Percentiles rank a stretch among this genome's conserved stretches.
These are phyloP conservation scores for Pseudofabraea citricarpa DNA, from an alignment of 2,329 filamentous ascomycete genomes.

Conservation along the genomic window DNA sequence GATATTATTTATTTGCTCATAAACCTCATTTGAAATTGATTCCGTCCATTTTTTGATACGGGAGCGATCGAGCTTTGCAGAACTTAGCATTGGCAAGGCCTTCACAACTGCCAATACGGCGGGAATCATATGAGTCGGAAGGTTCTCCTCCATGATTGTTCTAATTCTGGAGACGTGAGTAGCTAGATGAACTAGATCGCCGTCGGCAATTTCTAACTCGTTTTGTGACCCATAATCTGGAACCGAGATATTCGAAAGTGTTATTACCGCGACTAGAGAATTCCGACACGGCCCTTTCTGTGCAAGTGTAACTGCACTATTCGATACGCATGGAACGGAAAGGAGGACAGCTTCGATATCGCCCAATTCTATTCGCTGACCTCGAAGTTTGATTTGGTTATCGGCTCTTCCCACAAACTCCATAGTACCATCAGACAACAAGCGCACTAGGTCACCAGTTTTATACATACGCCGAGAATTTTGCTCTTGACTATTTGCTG, in stretches of 20 bases:
- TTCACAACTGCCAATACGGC: background rate
- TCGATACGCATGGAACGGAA: no score
- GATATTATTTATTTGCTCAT: background rate
- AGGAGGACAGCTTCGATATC: no score
- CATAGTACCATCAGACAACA: background rate
- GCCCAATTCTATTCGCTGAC: constrained; percentile 57
- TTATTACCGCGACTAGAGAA: no score
- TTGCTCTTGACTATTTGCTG: background rate
- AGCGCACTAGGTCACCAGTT: background rate
- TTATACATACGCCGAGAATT: background rate
- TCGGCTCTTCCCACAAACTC: constrained; percentile 51
- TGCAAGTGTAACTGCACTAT: no score
- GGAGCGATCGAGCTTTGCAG: background rate
- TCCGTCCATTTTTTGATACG: background rate
- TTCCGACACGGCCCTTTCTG: no score
- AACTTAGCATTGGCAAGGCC: background rate
- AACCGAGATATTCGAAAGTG: no score
- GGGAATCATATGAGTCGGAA: background rate
- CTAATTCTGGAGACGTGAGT: no score
- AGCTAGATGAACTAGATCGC: no score
- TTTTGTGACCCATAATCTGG: no score
- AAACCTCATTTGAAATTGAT: background rate
- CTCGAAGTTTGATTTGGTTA: constrained; percentile 59
- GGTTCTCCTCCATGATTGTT: no score
- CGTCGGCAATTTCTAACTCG: no score